Evolutionary conservation across 768 basidiomycete genomes (phyloP), one percentile per base, ranked within the genome.

Genomic region (Kwoniella pini): DNA sequence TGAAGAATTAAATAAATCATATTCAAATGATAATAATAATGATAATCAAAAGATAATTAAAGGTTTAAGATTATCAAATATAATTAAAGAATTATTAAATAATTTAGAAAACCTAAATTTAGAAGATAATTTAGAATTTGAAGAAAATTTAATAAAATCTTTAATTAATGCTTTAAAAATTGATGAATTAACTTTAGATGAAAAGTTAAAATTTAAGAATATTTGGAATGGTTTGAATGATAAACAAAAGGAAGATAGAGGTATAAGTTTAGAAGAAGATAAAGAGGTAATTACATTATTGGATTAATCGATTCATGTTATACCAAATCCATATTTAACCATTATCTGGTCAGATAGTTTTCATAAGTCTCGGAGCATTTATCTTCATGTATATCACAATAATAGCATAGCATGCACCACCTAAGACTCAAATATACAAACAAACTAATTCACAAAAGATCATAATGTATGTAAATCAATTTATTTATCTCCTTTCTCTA

Each of bases 401-500:
- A n/a, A n/a, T n/a, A n/a, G n/a, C n/a, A n/a, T n/a, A n/a, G n/a
- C n/a, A n/a, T n/a, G n/a, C n/a, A n/a, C n/a, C n/a, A n/a, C n/a
- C n/a, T n/a, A n/a, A n/a, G n/a, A n/a, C n/a, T n/a, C n/a, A n/a
- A n/a, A n/a, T n/a, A n/a, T n/a, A n/a, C n/a, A n/a, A n/a, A n/a
- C n/a, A n/a, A n/a, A n/a, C n/a, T n/a, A n/a, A n/a, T n/a, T n/a
- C n/a, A n/a, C n/a, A n/a, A n/a, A n/a, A n/a, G n/a, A n/a, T n/a
- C n/a, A n/a, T n/a, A n/a, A n/a, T n/a, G n/a, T n/a, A n/a, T n/a
- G n/a, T 36, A 36, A 36, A 36, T 36, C 15, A 36, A 36, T 42
- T 19, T 19, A 42, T 11, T 19, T 58, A 94, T 57, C 90, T 84
- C 65, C 85, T 82, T 79, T 95, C 93, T 57, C 86, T 81, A 43